A percentile compares a stretch with the other conserved stretches of the same genome.
Conservation (phyloP, 371 early-diverging fungal species). For the Actinomortierella wolfii region DNA sequence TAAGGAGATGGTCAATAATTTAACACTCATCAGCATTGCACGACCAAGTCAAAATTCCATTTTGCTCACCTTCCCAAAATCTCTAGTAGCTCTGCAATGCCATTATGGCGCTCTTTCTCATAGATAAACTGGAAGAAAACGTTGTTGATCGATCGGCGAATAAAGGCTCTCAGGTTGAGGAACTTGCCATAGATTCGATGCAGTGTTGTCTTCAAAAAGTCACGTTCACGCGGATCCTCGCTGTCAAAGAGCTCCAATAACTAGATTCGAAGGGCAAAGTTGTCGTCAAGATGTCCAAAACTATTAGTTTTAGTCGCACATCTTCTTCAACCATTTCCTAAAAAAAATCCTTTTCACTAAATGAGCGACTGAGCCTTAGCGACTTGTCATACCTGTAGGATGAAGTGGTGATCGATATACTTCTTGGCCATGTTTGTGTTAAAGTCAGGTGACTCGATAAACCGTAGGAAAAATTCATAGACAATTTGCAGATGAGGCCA, state of each 20-base stretch:
- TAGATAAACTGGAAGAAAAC: conserved; percentile 97
- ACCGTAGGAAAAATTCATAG: conserved; percentile 96
- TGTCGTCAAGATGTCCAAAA: no score
- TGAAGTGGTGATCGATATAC: conserved; percentile 93
- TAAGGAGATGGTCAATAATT: background rate
- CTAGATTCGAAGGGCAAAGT: conserved; percentile 47
- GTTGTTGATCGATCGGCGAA: conserved; percentile 94
- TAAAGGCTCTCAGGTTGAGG: conserved; percentile 92
- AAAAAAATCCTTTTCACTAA: no score
- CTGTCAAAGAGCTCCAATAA: conserved; percentile 94
- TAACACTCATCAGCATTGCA: background rate
- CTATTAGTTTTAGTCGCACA: no score
- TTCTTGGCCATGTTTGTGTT: conserved; percentile 93
- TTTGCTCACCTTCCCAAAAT: conserved; percentile 84
- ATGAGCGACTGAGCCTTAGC: no score
- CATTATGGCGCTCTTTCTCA: conserved; percentile 94
- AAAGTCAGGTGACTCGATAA: conserved; percentile 96
- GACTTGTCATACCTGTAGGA: conserved; percentile 68
- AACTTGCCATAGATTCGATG: conserved; percentile 98
- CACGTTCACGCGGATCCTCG: conserved; percentile 97
- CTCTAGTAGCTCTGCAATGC: conserved; percentile 96
- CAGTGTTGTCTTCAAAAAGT: conserved; percentile 95
- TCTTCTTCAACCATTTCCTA: no score
- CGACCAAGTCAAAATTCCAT: background rate
- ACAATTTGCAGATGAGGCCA: conserved; percentile 98